A percentile compares a stretch with the other conserved stretches of the same genome.
Evolutionary conservation across 768 basidiomycete genomes (phyloP).

Genomic region (Pulveroboletus sp.): DNA sequence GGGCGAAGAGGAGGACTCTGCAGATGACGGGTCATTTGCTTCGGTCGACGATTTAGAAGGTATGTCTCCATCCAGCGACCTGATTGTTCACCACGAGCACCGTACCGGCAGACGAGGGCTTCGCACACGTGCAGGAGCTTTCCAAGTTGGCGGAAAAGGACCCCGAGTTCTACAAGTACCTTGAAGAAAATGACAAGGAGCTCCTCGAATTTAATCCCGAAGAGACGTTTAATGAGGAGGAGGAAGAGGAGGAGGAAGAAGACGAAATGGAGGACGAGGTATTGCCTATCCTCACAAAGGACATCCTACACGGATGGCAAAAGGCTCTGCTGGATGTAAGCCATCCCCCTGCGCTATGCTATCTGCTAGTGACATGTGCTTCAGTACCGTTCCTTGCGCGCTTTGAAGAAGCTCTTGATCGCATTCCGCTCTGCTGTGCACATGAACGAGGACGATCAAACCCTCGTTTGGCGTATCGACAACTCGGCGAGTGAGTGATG

Average conservation of each 20-base stretch:
- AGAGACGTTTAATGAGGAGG: conserved; percentile 44
- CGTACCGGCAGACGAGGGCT: conserved; percentile 55
- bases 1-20: conserved; percentile 39
- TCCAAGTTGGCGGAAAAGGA: conserved; percentile 91
- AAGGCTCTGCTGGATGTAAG: conserved; percentile 79
- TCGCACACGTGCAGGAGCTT: conserved; percentile 73
- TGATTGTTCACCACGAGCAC: neutral
- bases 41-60: conserved; percentile 78
- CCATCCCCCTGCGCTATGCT: neutral
- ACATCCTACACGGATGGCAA: conserved; percentile 78
- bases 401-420: conserved; percentile 76
- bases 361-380: neutral
- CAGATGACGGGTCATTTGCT: conserved; percentile 65
- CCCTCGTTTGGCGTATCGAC: conserved; percentile 84
- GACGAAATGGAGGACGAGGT: conserved; percentile 40
- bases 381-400: conserved; percentile 83
- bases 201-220: conserved; percentile 74
- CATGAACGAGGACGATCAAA: conserved; percentile 80
- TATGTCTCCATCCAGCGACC: conserved; percentile 11
- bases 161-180: conserved; percentile 98
- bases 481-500: conserved; percentile 44
- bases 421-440: conserved; percentile 90
- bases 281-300: conserved; percentile 59
- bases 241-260: conserved; percentile 40
- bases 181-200: conserved; percentile 92